Evolutionary conservation across 2,329 filamentous ascomycete species (phyloP).

Genomic region (Albifimbria verrucaria): DNA sequence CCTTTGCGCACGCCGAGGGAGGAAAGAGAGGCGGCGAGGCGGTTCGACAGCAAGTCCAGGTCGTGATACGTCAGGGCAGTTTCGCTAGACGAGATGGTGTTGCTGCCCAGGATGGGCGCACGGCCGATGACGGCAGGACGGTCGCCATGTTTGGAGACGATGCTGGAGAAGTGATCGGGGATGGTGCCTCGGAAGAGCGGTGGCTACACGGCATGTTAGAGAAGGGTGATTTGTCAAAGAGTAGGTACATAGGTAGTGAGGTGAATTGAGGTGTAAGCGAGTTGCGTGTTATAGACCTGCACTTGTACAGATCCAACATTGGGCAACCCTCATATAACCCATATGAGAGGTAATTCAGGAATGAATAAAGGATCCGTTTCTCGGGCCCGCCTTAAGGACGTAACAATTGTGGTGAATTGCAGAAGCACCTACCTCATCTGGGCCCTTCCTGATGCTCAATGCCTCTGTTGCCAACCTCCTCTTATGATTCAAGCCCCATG

Average conservation of each 20-base stretch:
- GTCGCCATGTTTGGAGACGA: conserved; percentile 64
- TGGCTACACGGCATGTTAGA: conserved; percentile 45
- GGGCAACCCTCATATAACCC: no score
- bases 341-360: no score
- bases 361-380: no score
- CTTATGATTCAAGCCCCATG: conserved; percentile 5
- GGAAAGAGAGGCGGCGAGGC: conserved; percentile 66
- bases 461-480: conserved; percentile 10
- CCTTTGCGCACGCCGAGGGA: conserved; percentile 74
- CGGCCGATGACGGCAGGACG: conserved; percentile 55
- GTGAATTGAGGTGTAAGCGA: no score
- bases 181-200: conserved; percentile 66
- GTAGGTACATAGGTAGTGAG: no score
- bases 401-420: no score
- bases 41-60: conserved; percentile 74
- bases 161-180: conserved; percentile 65
- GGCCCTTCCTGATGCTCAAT: conserved; percentile 25
- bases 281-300: no score
- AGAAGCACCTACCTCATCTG: conserved; percentile 26
- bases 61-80: conserved; percentile 68
- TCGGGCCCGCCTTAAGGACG: no score
- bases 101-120: conserved; percentile 37
- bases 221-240: neutral
- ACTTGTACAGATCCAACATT: no score
- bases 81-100: conserved; percentile 48